These are phyloP conservation scores for Talaromyces ruber DNA, from an alignment of 495 filamentous ascomycete genomes.

Conservation along the genomic window DNA sequence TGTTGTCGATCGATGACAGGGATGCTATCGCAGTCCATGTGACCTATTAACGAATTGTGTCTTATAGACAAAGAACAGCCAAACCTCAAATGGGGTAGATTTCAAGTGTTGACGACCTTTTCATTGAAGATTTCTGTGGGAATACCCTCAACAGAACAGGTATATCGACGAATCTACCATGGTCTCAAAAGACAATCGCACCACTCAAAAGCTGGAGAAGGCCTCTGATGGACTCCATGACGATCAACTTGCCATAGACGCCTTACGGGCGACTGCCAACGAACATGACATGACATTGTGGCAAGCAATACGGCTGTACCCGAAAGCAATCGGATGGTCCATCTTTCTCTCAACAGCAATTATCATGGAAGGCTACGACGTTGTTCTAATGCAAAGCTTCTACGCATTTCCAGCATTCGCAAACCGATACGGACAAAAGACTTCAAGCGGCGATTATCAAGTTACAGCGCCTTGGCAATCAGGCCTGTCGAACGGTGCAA, in stretches of 20 bases:
- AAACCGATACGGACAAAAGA: conserved; percentile 14
- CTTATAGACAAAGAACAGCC: background rate
- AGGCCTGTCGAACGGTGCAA: conserved; percentile 50
- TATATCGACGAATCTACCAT: background rate
- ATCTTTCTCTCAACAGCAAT: conserved; percentile 27
- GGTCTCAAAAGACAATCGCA: background rate
- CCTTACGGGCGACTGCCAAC: background rate
- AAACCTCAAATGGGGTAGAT: background rate
- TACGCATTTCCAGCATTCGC: conserved; percentile 14
- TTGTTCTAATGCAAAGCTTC: conserved; percentile 20
- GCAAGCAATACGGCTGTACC: conserved; percentile 9
- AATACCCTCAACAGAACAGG: background rate
- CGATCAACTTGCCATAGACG: background rate
- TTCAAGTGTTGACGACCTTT: background rate
- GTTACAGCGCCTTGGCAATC: conserved; percentile 58
- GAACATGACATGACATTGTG: conserved; percentile 6
- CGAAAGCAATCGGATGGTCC: conserved; percentile 33
- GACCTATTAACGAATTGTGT: background rate
- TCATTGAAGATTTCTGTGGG: background rate
- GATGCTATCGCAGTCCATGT: background rate
- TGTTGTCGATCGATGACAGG: background rate
- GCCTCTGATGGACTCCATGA: background rate
- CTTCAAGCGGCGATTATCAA: conserved; percentile 35
- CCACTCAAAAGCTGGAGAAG: background rate
- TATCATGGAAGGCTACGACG: conserved; percentile 36